Percentiles rank a stretch among this genome's conserved stretches.
These are phyloP conservation scores for Pistacia atlantica DNA, from an alignment of 345 rosid genomes.

Conservation along the genomic window DNA sequence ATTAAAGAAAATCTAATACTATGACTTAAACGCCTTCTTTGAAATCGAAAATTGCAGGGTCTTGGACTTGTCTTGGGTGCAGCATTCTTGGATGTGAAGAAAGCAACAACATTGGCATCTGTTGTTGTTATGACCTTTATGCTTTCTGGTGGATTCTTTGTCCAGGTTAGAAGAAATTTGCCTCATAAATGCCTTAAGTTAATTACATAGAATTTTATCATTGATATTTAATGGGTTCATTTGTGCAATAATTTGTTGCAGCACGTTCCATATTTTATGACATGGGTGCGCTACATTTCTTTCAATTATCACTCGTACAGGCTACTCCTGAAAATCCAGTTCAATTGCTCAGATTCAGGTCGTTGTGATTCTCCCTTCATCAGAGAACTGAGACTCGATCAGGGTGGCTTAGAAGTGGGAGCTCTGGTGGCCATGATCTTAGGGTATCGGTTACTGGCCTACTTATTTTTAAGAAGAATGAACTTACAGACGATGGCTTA, in stretches of 20 bases:
- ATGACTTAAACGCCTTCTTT: neutral
- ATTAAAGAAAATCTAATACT: neutral
- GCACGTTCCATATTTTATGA: constrained; percentile 38
- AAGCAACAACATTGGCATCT: constrained; percentile 36
- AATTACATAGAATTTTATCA: neutral
- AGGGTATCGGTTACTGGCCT: constrained; percentile 35
- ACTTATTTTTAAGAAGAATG: constrained; percentile 29
- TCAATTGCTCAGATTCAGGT: constrained; percentile 16
- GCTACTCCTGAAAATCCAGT: constrained; percentile 29
- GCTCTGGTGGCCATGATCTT: constrained; percentile 32
- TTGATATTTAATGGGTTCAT: neutral
- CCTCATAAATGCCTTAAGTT: neutral
- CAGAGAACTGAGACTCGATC: constrained; percentile 19
- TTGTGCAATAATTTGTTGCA: constrained; percentile 9
- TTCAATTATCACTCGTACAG: constrained; percentile 37
- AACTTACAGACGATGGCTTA: constrained; percentile 23
- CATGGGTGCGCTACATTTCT: constrained; percentile 34
- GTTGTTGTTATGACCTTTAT: constrained; percentile 35
- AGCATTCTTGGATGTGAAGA: constrained; percentile 39
- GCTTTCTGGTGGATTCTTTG: constrained; percentile 40
- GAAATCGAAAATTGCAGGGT: constrained; percentile 27
- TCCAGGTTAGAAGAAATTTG: constrained; percentile 23
- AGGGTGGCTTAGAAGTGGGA: constrained; percentile 23
- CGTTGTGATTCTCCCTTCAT: constrained; percentile 14
- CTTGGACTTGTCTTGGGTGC: constrained; percentile 40